phyloP scores from a whole-genome alignment of 768 basidiomycete species.

The Russula ochroleuca region DNA sequence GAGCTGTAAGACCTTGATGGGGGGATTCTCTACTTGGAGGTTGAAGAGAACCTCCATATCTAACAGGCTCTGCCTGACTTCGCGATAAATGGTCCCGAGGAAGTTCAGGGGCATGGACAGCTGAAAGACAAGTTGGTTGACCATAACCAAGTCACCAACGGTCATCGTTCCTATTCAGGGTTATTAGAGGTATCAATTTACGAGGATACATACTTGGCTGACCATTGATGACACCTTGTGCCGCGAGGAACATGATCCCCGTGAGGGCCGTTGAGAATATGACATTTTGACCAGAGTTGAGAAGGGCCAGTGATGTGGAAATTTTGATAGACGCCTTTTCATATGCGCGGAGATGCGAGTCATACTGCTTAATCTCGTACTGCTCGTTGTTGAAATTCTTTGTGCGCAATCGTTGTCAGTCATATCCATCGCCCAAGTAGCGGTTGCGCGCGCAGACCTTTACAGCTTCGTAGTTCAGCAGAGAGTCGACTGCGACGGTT shows the following conservation, averaged over 20 bases:
- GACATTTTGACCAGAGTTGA: conserved; percentile 96
- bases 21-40: conserved; percentile 74
- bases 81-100: conserved; percentile 94
- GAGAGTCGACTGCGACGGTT: conserved; percentile 85
- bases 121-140: conserved; percentile 98
- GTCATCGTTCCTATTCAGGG: conserved; percentile 82
- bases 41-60: conserved; percentile 98
- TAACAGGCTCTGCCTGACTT: conserved; percentile 89
- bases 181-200: conserved; percentile 10
- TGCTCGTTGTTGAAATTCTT: conserved; percentile 98
- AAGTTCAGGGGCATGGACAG: conserved; percentile 95
- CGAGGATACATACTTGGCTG: conserved; percentile 24
- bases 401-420: not conserved
- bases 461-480: conserved; percentile 98
- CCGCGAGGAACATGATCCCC: conserved; percentile 92
- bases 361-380: conserved; percentile 88
- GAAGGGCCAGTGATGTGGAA: conserved; percentile 84
- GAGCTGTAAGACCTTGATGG: conserved; percentile 43
- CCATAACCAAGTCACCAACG: conserved; percentile 97
- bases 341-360: conserved; percentile 79
- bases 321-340: conserved; percentile 93
- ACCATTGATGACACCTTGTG: conserved; percentile 93
- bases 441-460: conserved; percentile 57
- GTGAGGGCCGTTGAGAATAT: conserved; percentile 95
- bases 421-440: not conserved